phyloP scores from a whole-genome alignment of 441 rosid genomes.

The Erodium moschatum region DNA sequence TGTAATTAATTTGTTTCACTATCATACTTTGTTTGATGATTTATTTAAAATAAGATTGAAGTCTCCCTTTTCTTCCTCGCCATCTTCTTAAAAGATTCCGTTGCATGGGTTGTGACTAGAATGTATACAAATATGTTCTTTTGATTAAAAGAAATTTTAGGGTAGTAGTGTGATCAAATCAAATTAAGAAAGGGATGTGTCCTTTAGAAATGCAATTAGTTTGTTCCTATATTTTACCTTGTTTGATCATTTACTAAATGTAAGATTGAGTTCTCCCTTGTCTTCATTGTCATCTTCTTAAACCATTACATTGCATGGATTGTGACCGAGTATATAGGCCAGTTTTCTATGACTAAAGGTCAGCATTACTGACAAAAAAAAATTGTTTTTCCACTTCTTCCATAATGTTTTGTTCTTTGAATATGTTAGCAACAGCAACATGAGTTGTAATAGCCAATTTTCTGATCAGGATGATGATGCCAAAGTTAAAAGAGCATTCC shows the following conservation, averaged over 20 bases:
- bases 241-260: too few relatives aligned
- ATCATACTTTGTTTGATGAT: neutral
- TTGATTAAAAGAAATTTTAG: too few relatives aligned
- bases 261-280: too few relatives aligned
- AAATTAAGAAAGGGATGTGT: too few relatives aligned
- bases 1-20: neutral
- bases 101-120: too few relatives aligned
- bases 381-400: neutral
- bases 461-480: slow-evolving; percentile 68
- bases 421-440: neutral
- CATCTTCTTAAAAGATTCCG: neutral
- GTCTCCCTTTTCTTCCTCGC: neutral
- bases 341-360: too few relatives aligned
- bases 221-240: too few relatives aligned
- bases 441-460: slow-evolving; percentile 6
- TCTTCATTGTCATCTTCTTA: too few relatives aligned
- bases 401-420: slow-evolving; percentile 2
- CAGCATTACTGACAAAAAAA: neutral
- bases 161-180: too few relatives aligned
- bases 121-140: too few relatives aligned
- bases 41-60: neutral
- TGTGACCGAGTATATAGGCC: neutral
- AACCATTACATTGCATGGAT: neutral
- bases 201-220: too few relatives aligned
- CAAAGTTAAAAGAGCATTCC: slow-evolving; percentile 87